Evolutionary conservation across 2,329 filamentous ascomycete genomes (phyloP), one percentile per base, ranked within the genome.

Genomic region (Tolypocladium cylindrosporum): DNA sequence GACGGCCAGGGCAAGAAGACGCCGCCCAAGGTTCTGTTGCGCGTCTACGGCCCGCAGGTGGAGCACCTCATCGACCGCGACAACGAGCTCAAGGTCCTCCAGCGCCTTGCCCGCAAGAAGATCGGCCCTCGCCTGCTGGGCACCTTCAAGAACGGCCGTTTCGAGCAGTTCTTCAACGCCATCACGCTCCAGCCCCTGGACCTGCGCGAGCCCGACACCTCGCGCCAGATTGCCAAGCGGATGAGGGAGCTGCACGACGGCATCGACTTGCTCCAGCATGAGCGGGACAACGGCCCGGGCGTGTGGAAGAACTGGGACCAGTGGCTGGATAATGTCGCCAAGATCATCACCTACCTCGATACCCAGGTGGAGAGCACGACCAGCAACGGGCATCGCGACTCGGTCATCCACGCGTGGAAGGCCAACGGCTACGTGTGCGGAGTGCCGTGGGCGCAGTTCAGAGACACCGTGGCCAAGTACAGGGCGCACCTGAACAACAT

Each of bases 191-290:
- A 87, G 0, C 80, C 88, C 0, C 78, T 82, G 34, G 89, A 96
- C 63, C 74, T 99, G 52, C 87, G 90, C 42, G 84, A 90, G 39
- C 83, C 90, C 0, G 89, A 91, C 55, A 97, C 90, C 0, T 95
- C 89, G 40, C 89, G 84, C 67, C 90, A 96, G 69, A 99, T 99
- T 68, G 93, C 94, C 14, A 97, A 97, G 78, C 89, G 94, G 55
- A 96, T 99, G 91, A 83, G 92, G 61, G 94, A 99, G 72, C 80
- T 99, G 41, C 94, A 99, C 67, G 90, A 96, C 56, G 94, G 94
- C 0, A 88, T 99, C 61, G 91, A 97, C 36, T 77, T 99, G 24
- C 80, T 96, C 0, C 82, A 87, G 1, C 79, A 86, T 41, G 94
- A 99, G 72, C 82, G 86, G 55, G 82, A 89, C 41, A 85, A 81